Conservation (phyloP, 2,329 filamentous ascomycete species). For the Simplicillium sp. region DNA sequence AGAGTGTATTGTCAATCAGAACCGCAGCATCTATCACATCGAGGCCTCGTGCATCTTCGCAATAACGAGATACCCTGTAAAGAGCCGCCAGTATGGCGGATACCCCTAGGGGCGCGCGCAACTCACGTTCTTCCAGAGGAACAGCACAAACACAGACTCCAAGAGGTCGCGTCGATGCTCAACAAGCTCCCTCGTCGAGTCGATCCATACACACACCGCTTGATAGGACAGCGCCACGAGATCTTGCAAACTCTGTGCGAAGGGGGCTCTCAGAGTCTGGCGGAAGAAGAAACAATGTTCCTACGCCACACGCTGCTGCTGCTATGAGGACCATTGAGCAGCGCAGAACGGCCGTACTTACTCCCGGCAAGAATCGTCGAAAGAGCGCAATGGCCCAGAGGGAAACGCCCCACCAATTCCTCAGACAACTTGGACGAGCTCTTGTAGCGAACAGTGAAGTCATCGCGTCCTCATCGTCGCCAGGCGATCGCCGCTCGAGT, state of each 20-base stretch:
- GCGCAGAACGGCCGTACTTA: slow-evolving; percentile 49
- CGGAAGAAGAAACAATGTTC: slow-evolving; percentile 28
- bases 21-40: no score
- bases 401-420: slow-evolving; percentile 43
- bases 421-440: slow-evolving; percentile 44
- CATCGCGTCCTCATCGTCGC: slow-evolving; percentile 33
- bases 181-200: slow-evolving; percentile 28
- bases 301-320: slow-evolving; percentile 53
- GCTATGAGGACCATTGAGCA: slow-evolving; percentile 49
- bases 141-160: slow-evolving; percentile 15
- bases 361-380: slow-evolving; percentile 48
- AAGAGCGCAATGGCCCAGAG: slow-evolving; percentile 46
- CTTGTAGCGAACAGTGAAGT: slow-evolving; percentile 41
- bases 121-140: slow-evolving; percentile 1
- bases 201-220: slow-evolving; percentile 33
- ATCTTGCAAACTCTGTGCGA: slow-evolving; percentile 26
- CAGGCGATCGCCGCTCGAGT: slow-evolving; percentile 9
- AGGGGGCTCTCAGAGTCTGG: slow-evolving; percentile 36
- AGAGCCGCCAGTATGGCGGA: slow-evolving; percentile 5
- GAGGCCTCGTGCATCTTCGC: no score
- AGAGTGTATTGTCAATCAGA: no score
- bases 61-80: neutral
- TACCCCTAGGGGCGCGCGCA: slow-evolving; percentile 2
- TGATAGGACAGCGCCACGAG: slow-evolving; percentile 22
- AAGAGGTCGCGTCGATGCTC: slow-evolving; percentile 19